phyloP scores from a whole-genome alignment of 2,329 filamentous ascomycete species.

The Geosmithia flava region DNA sequence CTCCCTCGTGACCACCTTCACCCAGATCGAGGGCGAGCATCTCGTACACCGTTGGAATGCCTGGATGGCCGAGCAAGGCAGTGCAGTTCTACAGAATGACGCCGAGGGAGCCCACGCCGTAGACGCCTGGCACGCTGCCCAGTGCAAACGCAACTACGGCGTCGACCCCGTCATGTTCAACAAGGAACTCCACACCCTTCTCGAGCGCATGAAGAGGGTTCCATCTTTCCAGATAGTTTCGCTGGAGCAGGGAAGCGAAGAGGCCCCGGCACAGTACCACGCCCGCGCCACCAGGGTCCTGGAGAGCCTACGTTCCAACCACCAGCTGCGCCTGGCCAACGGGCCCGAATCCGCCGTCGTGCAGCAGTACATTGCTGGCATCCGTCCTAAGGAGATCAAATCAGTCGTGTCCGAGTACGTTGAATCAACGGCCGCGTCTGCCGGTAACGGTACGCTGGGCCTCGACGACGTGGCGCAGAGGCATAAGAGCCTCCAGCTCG shows the following conservation, averaged over 20 bases:
- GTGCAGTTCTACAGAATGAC: conserved; percentile 2
- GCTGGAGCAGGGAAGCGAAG: conserved; percentile 40
- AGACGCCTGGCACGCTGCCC: conserved; percentile 29
- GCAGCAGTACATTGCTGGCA: conserved; percentile 38
- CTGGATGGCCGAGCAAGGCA: conserved; percentile 8
- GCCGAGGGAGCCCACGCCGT: conserved; percentile 21
- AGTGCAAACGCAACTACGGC: conserved; percentile 21
- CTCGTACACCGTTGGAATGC: conserved; percentile 11
- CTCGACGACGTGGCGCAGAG: conserved; percentile 25
- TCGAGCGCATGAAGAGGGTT: conserved; percentile 37
- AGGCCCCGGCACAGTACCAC: conserved; percentile 37
- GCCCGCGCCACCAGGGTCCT: conserved; percentile 20
- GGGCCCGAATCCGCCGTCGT: conserved; percentile 12
- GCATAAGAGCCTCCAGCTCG: conserved; percentile 45
- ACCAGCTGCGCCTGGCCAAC: background rate
- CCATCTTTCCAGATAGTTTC: conserved; percentile 39
- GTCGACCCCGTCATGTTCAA: conserved; percentile 35
- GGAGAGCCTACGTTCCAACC: conserved; percentile 2
- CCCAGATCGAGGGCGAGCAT: conserved; percentile 43
- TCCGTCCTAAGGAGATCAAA: conserved; percentile 29
- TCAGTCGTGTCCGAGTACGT: background rate
- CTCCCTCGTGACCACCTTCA: conserved; percentile 39
- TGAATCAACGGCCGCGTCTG: conserved; percentile 1
- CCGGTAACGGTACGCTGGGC: background rate
- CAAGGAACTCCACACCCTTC: conserved; percentile 35